These are phyloP conservation scores for Funneliformis geosporum DNA, from an alignment of 192 early-diverging fungal genomes.

Conservation along the genomic window DNA sequence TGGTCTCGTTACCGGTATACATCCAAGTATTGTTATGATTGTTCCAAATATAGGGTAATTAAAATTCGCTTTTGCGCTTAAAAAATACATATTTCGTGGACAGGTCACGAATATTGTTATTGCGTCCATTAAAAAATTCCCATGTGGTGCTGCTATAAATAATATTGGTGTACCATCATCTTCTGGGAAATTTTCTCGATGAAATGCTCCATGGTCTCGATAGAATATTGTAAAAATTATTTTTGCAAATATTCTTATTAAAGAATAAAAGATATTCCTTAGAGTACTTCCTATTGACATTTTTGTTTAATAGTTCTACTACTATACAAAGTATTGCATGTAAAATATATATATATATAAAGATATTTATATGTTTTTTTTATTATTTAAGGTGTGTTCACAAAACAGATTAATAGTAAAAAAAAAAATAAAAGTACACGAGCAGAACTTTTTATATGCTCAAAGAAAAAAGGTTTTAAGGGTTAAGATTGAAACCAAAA, in stretches of 20 bases:
- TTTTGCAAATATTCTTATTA: slow-evolving; percentile 22
- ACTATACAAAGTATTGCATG: no score
- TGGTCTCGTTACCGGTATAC: slow-evolving; percentile 48
- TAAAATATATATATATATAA: background rate
- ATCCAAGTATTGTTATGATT: slow-evolving; percentile 38
- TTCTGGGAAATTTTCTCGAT: slow-evolving; percentile 35
- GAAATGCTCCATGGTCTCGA: slow-evolving; percentile 44
- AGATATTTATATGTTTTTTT: no score
- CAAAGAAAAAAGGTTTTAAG: no score
- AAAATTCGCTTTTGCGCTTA: slow-evolving; percentile 48
- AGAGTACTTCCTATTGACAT: background rate
- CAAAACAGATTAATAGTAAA: background rate
- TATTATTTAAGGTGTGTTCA: background rate
- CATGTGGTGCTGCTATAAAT: slow-evolving; percentile 45
- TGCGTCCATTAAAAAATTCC: slow-evolving; percentile 49
- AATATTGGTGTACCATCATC: slow-evolving; percentile 43
- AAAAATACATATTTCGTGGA: slow-evolving; percentile 43
- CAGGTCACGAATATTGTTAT: slow-evolving; percentile 40
- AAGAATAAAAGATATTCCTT: background rate
- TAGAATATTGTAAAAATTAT: slow-evolving; percentile 46
- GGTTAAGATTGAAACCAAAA: no score
- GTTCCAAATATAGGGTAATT: slow-evolving; percentile 44
- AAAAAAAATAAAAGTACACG: background rate
- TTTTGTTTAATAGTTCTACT: background rate
- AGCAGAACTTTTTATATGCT: no score